A percentile compares a stretch with the other conserved stretches of the same genome.
phyloP scores from a whole-genome alignment of 2,329 filamentous ascomycete species.

The Sclerotinia trifoliorum region DNA sequence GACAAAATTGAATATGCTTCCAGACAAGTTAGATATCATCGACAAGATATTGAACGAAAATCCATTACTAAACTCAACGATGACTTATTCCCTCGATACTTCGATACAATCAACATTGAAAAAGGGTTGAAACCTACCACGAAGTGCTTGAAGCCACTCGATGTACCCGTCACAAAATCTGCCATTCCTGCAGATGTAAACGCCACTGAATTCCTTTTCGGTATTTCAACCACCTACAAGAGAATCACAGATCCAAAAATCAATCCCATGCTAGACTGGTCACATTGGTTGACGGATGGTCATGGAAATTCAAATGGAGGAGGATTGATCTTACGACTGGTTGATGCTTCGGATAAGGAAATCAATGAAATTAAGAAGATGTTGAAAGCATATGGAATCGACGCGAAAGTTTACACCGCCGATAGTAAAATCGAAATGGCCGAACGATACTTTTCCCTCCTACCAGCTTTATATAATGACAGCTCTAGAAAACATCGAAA shows the following conservation, averaged over 20 bases:
- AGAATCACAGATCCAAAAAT: constrained; percentile 53
- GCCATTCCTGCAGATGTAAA: constrained; percentile 52
- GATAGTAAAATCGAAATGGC: constrained; percentile 56
- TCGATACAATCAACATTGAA: constrained; percentile 50
- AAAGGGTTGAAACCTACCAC: constrained; percentile 44
- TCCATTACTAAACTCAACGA: constrained; percentile 52
- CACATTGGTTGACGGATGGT: constrained; percentile 59
- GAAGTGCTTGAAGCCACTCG: constrained; percentile 51
- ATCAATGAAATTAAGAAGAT: constrained; percentile 50
- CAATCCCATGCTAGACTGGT: constrained; percentile 57
- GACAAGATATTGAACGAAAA: constrained; percentile 50
- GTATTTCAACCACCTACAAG: constrained; percentile 57
- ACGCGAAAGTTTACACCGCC: constrained; percentile 57
- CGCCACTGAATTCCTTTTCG: constrained; percentile 57
- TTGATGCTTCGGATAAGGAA: constrained; percentile 53
- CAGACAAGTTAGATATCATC: constrained; percentile 53
- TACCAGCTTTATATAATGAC: constrained; percentile 55
- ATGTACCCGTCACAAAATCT: constrained; percentile 52
- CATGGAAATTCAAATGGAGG: constrained; percentile 56
- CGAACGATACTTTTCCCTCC: constrained; percentile 55
- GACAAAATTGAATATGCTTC: constrained; percentile 56
- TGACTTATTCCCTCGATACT: constrained; percentile 47
- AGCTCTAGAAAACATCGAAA: constrained; percentile 48
- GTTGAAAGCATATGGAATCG: constrained; percentile 51
- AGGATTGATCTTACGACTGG: constrained; percentile 54